Percentiles rank a stretch among this genome's conserved stretches.
phyloP scores from a whole-genome alignment of 2,329 filamentous ascomycete genomes.

The Verticillium nubilum region DNA sequence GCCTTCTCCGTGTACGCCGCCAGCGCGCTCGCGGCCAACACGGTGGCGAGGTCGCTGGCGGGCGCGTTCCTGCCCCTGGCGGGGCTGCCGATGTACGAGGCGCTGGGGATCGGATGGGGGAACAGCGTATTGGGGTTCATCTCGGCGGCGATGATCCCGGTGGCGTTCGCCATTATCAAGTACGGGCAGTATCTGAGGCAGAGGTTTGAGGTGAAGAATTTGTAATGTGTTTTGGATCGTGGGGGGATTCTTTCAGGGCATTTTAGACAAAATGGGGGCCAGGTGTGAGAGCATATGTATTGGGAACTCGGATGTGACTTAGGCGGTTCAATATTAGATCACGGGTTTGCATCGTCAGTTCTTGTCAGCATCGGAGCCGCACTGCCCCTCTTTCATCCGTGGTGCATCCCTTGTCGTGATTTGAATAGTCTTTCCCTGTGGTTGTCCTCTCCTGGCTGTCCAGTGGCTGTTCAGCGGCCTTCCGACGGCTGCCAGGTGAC shows the following conservation, averaged over 20 bases:
- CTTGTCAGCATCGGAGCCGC: no score
- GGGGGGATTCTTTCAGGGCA: neutral
- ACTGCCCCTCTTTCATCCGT: no score
- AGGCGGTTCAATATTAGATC: no score
- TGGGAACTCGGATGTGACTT: neutral
- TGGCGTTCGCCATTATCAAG: slow-evolving; percentile 36
- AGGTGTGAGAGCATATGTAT: neutral
- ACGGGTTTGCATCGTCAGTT: no score
- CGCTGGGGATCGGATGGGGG: slow-evolving; percentile 44
- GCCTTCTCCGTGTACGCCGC: slow-evolving; percentile 20
- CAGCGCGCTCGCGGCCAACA: slow-evolving; percentile 21
- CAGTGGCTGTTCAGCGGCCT: neutral
- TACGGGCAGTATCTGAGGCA: slow-evolving; percentile 32
- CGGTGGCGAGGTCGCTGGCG: slow-evolving; percentile 48
- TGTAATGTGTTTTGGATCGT: neutral
- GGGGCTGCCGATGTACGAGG: slow-evolving; percentile 39
- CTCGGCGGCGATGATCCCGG: slow-evolving; percentile 35
- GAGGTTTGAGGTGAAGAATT: neutral
- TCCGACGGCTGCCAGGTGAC: neutral
- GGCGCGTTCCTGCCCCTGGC: slow-evolving; percentile 61
- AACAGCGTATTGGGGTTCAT: slow-evolving; percentile 43
- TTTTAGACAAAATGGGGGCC: neutral
- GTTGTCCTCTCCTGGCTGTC: neutral
- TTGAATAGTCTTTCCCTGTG: no score
- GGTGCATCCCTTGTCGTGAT: no score